These are phyloP conservation scores for Hirsutella rhossiliensis DNA, from an alignment of 2,329 filamentous ascomycete species.

Conservation along the genomic window DNA sequence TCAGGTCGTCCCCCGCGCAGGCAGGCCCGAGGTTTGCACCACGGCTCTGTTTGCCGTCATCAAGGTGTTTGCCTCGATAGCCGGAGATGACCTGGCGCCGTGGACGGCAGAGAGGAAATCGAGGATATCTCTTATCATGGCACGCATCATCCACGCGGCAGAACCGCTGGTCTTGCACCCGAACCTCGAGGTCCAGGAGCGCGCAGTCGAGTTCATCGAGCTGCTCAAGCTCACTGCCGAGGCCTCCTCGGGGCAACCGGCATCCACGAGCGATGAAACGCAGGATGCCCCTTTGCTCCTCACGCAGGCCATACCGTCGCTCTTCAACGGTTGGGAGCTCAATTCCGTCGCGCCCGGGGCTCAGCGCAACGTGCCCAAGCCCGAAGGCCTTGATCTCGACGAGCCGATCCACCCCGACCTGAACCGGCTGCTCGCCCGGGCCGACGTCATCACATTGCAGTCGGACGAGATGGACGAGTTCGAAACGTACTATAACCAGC, in stretches of 20 bases:
- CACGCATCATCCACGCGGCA: slow-evolving; percentile 68
- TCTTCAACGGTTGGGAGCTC: slow-evolving; percentile 78
- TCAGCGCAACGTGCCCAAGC: slow-evolving; percentile 75
- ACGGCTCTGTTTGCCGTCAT: slow-evolving; percentile 73
- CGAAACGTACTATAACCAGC: slow-evolving; percentile 51
- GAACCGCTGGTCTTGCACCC: slow-evolving; percentile 73
- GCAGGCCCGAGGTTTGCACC: slow-evolving; percentile 56
- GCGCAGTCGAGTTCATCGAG: slow-evolving; percentile 85
- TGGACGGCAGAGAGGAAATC: slow-evolving; percentile 69
- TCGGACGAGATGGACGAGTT: slow-evolving; percentile 53
- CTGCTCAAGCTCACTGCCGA: slow-evolving; percentile 79
- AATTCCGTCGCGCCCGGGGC: slow-evolving; percentile 81
- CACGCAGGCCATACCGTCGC: slow-evolving; percentile 77
- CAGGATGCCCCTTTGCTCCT: slow-evolving; percentile 72
- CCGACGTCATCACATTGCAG: slow-evolving; percentile 35
- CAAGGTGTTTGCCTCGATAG: slow-evolving; percentile 69
- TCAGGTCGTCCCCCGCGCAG: slow-evolving; percentile 46
- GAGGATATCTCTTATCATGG: slow-evolving; percentile 64
- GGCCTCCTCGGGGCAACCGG: slow-evolving; percentile 56
- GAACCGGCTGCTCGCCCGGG: slow-evolving; percentile 49
- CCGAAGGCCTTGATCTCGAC: slow-evolving; percentile 65
- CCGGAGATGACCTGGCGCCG: slow-evolving; percentile 47
- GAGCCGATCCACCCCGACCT: slow-evolving; percentile 71
- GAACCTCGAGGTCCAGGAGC: slow-evolving; percentile 86
- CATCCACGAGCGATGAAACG: slow-evolving; percentile 36